Conservation (phyloP, 2,329 filamentous ascomycete genomes). For the Ilyonectria destructans region DNA sequence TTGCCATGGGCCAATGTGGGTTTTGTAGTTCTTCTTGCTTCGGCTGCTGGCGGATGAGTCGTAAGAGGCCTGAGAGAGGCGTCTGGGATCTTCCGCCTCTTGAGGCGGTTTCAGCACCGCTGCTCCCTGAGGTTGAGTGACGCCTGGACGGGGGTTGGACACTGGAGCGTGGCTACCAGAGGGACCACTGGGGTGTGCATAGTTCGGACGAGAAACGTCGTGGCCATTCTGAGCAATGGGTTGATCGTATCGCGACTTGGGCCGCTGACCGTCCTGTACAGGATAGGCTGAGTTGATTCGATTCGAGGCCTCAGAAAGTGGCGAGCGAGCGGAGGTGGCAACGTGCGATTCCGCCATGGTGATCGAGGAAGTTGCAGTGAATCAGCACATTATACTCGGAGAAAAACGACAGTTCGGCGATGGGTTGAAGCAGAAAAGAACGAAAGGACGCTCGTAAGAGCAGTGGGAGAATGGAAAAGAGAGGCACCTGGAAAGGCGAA, state of each 20-base stretch:
- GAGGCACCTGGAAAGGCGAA: slow-evolving; percentile 23
- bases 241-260: slow-evolving; percentile 53
- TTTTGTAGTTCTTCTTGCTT: slow-evolving; percentile 69
- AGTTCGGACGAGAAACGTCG: slow-evolving; percentile 35
- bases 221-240: slow-evolving; percentile 32
- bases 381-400: slow-evolving; percentile 57
- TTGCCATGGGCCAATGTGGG: slow-evolving; percentile 94
- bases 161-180: slow-evolving; percentile 38
- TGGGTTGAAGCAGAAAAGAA: slow-evolving; percentile 32
- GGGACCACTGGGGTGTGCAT: slow-evolving; percentile 37
- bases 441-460: slow-evolving; percentile 3
- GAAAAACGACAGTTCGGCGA: slow-evolving; percentile 29
- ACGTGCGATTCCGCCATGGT: slow-evolving; percentile 54
- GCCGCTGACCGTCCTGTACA: slow-evolving; percentile 45
- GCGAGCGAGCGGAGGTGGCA: slow-evolving; percentile 54
- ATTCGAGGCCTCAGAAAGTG: slow-evolving; percentile 65
- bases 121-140: slow-evolving; percentile 39
- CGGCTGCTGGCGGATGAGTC: slow-evolving; percentile 59
- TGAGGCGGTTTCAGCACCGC: slow-evolving; percentile 48
- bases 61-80: slow-evolving; percentile 60
- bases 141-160: slow-evolving; percentile 30
- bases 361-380: slow-evolving; percentile 38
- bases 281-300: slow-evolving; percentile 62
- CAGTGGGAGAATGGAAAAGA: slow-evolving; percentile 27
- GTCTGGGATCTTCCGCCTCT: slow-evolving; percentile 54